phyloP scores from a whole-genome alignment of 768 basidiomycete genomes.

The Naganishia randhawae region DNA sequence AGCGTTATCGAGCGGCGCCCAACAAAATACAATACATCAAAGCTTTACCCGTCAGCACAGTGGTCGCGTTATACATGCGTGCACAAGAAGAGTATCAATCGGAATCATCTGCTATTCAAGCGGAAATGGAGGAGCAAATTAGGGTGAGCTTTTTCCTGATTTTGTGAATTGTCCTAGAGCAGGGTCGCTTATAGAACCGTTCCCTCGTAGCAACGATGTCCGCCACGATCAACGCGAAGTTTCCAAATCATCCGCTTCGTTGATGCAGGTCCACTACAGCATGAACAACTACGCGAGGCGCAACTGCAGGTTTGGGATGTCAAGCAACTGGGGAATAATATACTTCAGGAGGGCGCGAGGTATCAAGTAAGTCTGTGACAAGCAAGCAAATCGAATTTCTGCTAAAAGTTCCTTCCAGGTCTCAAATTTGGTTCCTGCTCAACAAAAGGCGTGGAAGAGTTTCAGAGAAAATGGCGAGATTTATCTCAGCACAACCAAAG shows the following conservation, averaged over 20 bases:
- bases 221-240: slow-evolving; percentile 67
- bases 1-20: slow-evolving; percentile 8
- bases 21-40: slow-evolving; percentile 53
- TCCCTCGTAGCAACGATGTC: slow-evolving; percentile 58
- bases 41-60: slow-evolving; percentile 56
- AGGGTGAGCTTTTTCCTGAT: slow-evolving; percentile 54
- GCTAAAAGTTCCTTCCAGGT: slow-evolving; percentile 3
- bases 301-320: slow-evolving; percentile 84
- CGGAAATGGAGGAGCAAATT: slow-evolving; percentile 70
- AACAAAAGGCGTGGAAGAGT: slow-evolving; percentile 25
- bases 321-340: slow-evolving; percentile 55
- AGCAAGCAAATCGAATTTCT: neutral
- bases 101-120: slow-evolving; percentile 57
- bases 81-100: slow-evolving; percentile 47
- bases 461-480: slow-evolving; percentile 22
- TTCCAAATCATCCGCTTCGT: slow-evolving; percentile 70
- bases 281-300: slow-evolving; percentile 58
- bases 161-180: neutral
- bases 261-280: slow-evolving; percentile 59
- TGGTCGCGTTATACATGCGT: slow-evolving; percentile 20
- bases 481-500: slow-evolving; percentile 27
- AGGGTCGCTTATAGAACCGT: neutral
- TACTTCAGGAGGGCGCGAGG: slow-evolving; percentile 63
- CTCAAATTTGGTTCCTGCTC: slow-evolving; percentile 27
- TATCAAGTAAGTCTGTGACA: slow-evolving; percentile 59